A percentile compares a stretch with the other conserved stretches of the same genome.
Conservation (phyloP, 2,329 filamentous ascomycete species). For the Thelonectria discophora region DNA sequence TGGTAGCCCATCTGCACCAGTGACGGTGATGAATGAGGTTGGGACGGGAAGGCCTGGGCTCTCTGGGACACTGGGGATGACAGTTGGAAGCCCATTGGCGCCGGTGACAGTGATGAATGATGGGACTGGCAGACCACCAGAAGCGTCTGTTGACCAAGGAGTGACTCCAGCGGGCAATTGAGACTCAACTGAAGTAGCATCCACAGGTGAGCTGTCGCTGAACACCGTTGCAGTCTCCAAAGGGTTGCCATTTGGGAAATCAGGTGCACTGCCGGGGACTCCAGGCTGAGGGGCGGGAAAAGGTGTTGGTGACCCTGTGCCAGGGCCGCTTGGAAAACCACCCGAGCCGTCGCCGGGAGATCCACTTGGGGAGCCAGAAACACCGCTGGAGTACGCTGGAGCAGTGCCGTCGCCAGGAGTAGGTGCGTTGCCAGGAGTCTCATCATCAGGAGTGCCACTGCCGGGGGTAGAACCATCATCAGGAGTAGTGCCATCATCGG, state of each 20-base stretch:
- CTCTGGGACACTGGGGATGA: neutral
- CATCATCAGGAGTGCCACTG: constrained; percentile 10
- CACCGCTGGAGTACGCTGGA: constrained; percentile 31
- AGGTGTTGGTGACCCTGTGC: constrained; percentile 25
- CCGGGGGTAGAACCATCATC: constrained; percentile 12
- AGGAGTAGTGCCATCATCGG: constrained; percentile 13
- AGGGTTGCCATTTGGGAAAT: constrained; percentile 19
- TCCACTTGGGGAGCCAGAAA: constrained; percentile 25
- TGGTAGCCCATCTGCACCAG: constrained; percentile 6
- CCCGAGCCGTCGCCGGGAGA: constrained; percentile 30
- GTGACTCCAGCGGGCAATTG: constrained; percentile 27
- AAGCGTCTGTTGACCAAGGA: constrained; percentile 28
- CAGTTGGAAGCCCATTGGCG: constrained; percentile 1
- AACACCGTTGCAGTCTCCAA: constrained; percentile 28
- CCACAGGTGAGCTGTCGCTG: constrained; percentile 31
- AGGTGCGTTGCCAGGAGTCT: constrained; percentile 4
- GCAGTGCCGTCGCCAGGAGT: constrained; percentile 24
- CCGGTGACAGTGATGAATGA: constrained; percentile 3
- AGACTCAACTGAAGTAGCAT: constrained; percentile 28
- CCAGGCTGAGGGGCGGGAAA: constrained; percentile 29
- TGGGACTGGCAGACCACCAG: constrained; percentile 17
- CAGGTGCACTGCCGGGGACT: constrained; percentile 25
- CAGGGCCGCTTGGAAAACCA: constrained; percentile 24
- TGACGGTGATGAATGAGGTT: constrained; percentile 7
- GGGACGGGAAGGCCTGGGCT: neutral